phyloP scores from a whole-genome alignment of 2,329 filamentous ascomycete genomes.

The Colletotrichum neosansevieriae region DNA sequence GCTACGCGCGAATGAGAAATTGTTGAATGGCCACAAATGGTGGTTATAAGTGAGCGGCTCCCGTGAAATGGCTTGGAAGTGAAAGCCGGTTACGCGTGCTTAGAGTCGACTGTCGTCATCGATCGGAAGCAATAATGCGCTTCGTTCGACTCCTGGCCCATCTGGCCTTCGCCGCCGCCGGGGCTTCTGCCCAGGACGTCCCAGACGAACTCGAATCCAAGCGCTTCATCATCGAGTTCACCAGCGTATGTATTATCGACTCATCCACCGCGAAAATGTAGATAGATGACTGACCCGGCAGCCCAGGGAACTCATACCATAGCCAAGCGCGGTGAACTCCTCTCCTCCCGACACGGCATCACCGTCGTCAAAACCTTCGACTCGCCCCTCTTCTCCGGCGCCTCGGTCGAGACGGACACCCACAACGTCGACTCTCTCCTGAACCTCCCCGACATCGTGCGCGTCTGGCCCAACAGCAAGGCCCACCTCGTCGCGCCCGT shows the following conservation, averaged over 20 bases:
- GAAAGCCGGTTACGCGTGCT: too few species aligned
- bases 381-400: slow-evolving; percentile 38
- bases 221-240: slow-evolving; percentile 38
- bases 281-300: not conserved
- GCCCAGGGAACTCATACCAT: slow-evolving; percentile 7
- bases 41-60: not conserved
- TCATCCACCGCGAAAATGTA: too few species aligned
- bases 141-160: not conserved
- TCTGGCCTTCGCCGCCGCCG: not conserved
- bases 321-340: slow-evolving; percentile 24
- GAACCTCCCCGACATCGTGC: slow-evolving; percentile 22
- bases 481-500: slow-evolving; percentile 32
- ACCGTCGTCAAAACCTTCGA: slow-evolving; percentile 32
- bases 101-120: too few species aligned
- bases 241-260: not conserved
- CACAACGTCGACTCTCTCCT: slow-evolving; percentile 34
- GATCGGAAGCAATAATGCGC: slow-evolving; percentile 13
- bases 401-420: slow-evolving; percentile 30
- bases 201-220: slow-evolving; percentile 8
- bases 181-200: slow-evolving; percentile 1
- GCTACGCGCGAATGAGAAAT: not conserved
- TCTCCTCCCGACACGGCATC: slow-evolving; percentile 19
- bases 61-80: too few species aligned
- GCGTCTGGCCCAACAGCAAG: slow-evolving; percentile 30
- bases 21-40: not conserved